Base-by-base conservation (phyloP, 805 yeast species). In the Vanderwaltozyma polyspora region DNA sequence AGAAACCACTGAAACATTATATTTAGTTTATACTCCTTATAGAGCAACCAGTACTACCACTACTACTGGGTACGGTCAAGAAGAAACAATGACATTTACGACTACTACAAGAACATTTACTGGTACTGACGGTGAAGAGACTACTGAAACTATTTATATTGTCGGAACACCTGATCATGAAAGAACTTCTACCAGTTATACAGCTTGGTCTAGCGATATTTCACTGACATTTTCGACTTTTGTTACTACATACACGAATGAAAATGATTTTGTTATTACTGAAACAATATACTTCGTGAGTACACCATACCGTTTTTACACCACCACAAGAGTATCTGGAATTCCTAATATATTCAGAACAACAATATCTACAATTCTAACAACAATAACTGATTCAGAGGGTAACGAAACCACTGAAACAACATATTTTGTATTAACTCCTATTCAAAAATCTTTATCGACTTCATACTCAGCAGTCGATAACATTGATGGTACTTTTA, bases 61-160 rank as follows among this genome's bases (percentile, higher is more conserved):
- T 15, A 9, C 14, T 6, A 28, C 24, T 6, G 8, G 14, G 14
- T 17, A 11, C 11, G 18, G 18, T 10, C 24, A 13, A 8, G 9
- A n/a, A 18, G 14, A 7, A 18, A 13, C 23, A 7, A n/a, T 11
- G 3, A 32, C 35, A 8, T 22, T 16, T 9, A 19, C 35, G 3
- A 32, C 35, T 10, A 15, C 2, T 11, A n/a, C 17, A 6, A 27
- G 17, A 12, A 32, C 35, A 6, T 6, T 22, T 5, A 27, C 27
- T 12, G 35, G 31, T 2, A 11, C 22, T 4, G 31, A 32, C 19
- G 35, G 35, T 13, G 22, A 17, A 12, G 31, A 32, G n/a, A 32
- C 35, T 12, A 25, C 28, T 1, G 27, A 26, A 12, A 27, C 26
- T 2, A 16, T 22, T 14, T 29, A 29, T 29, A 21, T 13, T 19